phyloP scores from a whole-genome alignment of 495 filamentous ascomycete species.

The Penicillium samsonianum region DNA sequence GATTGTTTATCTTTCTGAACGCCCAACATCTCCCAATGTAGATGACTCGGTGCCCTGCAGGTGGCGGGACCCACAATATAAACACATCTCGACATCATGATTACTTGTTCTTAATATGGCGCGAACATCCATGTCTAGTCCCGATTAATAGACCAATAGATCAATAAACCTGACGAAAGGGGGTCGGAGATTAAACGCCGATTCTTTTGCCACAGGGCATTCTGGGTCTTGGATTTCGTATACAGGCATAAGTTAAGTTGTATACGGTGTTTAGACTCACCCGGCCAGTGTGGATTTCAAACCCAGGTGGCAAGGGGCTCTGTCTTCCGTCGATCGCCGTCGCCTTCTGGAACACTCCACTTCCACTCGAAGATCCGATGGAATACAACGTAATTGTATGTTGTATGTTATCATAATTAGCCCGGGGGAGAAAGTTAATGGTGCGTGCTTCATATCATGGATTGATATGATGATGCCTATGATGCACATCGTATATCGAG shows the following conservation, averaged over 20 bases:
- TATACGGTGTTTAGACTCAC: not conserved
- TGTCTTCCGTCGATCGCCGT: not conserved
- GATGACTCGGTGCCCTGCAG: constrained; percentile 8
- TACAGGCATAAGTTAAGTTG: no score
- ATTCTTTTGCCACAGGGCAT: constrained; percentile 5
- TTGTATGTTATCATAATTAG: not conserved
- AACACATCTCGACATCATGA: constrained; percentile 18
- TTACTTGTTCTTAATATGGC: not conserved
- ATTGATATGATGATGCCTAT: not conserved
- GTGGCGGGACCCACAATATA: constrained; percentile 17
- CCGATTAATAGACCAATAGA: not conserved
- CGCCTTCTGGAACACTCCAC: constrained; percentile 10
- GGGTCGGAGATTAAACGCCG: constrained; percentile 9
- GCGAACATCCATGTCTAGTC: not conserved
- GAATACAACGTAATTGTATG: not conserved
- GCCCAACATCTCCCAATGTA: constrained; percentile 2
- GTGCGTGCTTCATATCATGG: not conserved
- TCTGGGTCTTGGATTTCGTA: not conserved
- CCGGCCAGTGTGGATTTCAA: not conserved
- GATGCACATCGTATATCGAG: not conserved
- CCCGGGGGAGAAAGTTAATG: not conserved
- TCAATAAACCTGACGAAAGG: not conserved
- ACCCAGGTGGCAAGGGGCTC: constrained; percentile 8
- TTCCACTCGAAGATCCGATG: not conserved
- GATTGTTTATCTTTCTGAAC: constrained; percentile 1